Conservation (phyloP, 306 rosid genomes). For the Mucuna pruriens region DNA sequence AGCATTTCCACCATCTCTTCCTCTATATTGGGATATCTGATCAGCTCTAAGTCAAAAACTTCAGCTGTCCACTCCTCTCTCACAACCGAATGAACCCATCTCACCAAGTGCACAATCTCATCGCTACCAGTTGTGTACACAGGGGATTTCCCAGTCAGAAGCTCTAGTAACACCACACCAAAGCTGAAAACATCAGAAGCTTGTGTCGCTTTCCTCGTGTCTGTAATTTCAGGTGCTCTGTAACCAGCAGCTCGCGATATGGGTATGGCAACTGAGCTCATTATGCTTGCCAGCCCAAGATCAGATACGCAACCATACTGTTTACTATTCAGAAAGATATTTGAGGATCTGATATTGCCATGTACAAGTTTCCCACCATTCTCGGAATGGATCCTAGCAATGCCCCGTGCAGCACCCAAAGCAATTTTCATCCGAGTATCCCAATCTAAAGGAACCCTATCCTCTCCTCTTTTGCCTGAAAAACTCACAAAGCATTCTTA, state of each 20-base stretch:
- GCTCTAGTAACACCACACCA: constrained; percentile 87
- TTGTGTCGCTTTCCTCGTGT: constrained; percentile 83
- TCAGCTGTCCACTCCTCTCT: constrained; percentile 97
- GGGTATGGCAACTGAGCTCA: constrained; percentile 75
- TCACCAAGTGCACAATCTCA: constrained; percentile 86
- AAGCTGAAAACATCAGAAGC: constrained; percentile 85
- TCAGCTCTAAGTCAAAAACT: constrained; percentile 86
- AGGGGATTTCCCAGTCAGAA: constrained; percentile 92
- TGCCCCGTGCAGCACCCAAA: constrained; percentile 83
- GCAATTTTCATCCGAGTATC: constrained; percentile 75
- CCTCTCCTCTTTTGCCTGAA: constrained; percentile 88
- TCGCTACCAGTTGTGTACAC: constrained; percentile 80
- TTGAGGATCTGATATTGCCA: constrained; percentile 82
- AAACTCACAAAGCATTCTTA: not conserved
- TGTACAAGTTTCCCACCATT: constrained; percentile 82
- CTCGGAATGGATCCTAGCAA: constrained; percentile 70
- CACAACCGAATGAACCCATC: constrained; percentile 99
- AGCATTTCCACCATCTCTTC: constrained; percentile 98
- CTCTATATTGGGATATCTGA: constrained; percentile 87
- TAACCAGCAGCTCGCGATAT: constrained; percentile 86
- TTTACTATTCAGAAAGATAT: constrained; percentile 67
- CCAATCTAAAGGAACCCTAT: constrained; percentile 75
- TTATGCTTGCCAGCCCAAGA: constrained; percentile 78
- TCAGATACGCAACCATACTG: constrained; percentile 82
- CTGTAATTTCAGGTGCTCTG: constrained; percentile 90